phyloP scores from a whole-genome alignment of 1,284 basidiomycete species.

The Cryptococcus neoformans region DNA sequence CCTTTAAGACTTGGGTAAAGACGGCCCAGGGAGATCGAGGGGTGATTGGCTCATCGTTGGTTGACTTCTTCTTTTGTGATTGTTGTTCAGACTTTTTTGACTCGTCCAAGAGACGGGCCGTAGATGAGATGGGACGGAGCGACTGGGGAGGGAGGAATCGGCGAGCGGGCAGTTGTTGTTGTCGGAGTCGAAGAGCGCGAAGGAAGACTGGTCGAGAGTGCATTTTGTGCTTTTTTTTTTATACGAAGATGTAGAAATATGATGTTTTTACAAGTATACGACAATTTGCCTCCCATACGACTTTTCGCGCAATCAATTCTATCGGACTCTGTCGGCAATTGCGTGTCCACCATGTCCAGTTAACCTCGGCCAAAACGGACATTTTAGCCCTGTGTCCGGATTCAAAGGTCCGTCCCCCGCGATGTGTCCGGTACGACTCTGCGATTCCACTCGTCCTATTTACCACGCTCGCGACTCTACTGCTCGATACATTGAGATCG shows the following conservation, averaged over 20 bases:
- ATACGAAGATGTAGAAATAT: neutral
- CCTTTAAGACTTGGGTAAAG: conserved; percentile 89
- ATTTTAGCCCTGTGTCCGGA: too few species aligned
- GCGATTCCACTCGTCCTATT: too few species aligned
- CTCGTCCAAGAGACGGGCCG: conserved; percentile 18
- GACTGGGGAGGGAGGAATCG: conserved; percentile 4
- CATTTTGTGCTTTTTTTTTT: conserved; percentile 9
- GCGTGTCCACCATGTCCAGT: too few species aligned
- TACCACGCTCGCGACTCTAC: too few species aligned
- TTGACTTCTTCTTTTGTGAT: conserved; percentile 5
- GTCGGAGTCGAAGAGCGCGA: conserved; percentile 13
- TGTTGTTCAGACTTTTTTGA: conserved; percentile 8
- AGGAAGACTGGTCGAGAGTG: conserved; percentile 24
- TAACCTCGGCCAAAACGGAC: too few species aligned
- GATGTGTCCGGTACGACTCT: too few species aligned
- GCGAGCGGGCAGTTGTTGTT: conserved; percentile 5
- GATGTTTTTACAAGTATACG: neutral
- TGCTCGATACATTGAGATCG: too few species aligned
- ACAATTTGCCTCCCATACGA: too few species aligned
- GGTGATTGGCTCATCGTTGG: conserved; percentile 36
- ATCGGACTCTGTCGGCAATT: too few species aligned
- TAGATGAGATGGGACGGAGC: conserved; percentile 18
- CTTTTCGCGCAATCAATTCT: too few species aligned
- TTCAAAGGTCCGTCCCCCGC: too few species aligned
- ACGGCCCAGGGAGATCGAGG: conserved; percentile 93